Base-by-base conservation (phyloP, 805 yeast species). In the Hanseniaspora mollemarum region DNA sequence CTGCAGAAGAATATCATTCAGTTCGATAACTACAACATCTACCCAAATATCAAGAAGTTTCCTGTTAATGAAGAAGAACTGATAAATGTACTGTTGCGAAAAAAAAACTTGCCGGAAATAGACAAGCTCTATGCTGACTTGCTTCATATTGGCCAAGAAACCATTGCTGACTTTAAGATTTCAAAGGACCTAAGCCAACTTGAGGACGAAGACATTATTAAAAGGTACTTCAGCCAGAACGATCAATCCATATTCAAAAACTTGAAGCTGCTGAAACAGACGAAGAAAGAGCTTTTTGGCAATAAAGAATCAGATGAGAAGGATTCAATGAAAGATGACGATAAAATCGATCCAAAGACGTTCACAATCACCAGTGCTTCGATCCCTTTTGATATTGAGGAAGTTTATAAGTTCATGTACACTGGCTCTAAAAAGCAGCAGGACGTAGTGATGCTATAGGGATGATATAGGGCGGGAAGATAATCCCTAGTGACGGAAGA, bases 101-200 rank as follows among this genome's bases (percentile, higher is more conserved):
- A 88, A 62, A 90, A 88, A 62, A 81, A 82, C 45, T 69, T 85
- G 10, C 97, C 98, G 0, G 96, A 88, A 55, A 94, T 90, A 2
- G 84, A 80, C 46, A 83, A 39, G 4, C 18, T 48, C 13, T 40
- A 48, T 33, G 26, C 22, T 8, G 51, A 48, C 21, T 40, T 48
- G 26, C 4, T 48, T 0, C 39, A 40, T 9, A 24, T 40, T 24
- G 45, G 51, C 2, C 25, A 39, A 2, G 19, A 31, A 25, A 26
- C 36, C 5, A 31, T 48, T 1, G 16, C 6, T 10, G 24, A 39
- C 26, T 48, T 33, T 16, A 29, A 33, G 16, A 46, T 46, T 13
- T 22, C 29, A n/a, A 29, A 45, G 26, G 25, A 45, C 13, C 22
- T 49, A 8, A 22, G 24, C 18, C 62, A 64, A 16, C 51, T 45